phyloP scores from a whole-genome alignment of 345 rosid genomes.

The Balakata baccata region DNA sequence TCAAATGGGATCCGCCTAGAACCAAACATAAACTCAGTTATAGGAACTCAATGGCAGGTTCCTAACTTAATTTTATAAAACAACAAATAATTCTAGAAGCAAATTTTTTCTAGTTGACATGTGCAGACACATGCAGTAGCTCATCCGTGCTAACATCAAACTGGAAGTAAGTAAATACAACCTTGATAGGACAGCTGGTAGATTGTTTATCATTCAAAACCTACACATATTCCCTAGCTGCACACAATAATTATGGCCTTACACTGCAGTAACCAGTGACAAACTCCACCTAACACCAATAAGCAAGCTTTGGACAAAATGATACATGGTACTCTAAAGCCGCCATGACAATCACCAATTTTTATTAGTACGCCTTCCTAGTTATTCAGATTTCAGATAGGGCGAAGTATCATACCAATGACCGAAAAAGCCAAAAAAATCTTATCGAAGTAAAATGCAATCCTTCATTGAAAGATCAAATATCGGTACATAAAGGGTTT shows the following conservation, averaged over 20 bases:
- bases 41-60: not conserved
- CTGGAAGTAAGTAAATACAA: not conserved
- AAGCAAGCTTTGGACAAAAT: not conserved
- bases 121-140: not conserved
- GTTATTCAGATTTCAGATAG: not conserved
- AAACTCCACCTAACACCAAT: too few relatives aligned
- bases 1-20: slow-evolving; percentile 45
- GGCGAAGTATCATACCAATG: not conserved
- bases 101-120: not conserved
- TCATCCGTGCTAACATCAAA: not conserved
- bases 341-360: not conserved
- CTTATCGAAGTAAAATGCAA: not conserved
- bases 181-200: too few relatives aligned
- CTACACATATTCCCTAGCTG: not conserved
- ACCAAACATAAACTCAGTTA: not conserved
- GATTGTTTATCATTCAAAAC: not conserved
- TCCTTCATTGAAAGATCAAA: not conserved
- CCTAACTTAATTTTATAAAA: not conserved
- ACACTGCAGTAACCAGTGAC: too few relatives aligned
- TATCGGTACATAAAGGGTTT: not conserved
- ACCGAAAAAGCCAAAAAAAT: not conserved
- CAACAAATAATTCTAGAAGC: not conserved
- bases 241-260: not conserved
- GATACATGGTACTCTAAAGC: not conserved
- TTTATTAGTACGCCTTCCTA: too few relatives aligned